Evolutionary conservation across 2,329 filamentous ascomycete species (phyloP).

Genomic region (Ophioceras dolichostomum): DNA sequence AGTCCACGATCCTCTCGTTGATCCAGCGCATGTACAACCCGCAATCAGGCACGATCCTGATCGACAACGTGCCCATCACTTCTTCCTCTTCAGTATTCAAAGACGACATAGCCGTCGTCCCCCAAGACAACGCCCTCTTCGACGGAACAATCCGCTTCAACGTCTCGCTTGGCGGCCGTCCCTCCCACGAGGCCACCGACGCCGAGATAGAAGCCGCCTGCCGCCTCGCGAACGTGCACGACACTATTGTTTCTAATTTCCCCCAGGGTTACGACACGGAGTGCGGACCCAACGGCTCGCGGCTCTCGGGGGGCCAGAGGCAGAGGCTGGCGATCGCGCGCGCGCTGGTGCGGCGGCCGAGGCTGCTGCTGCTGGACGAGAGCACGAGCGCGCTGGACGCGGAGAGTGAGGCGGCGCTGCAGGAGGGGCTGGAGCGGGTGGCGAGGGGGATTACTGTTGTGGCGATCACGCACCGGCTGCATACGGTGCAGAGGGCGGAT

Average conservation of each 20-base stretch:
- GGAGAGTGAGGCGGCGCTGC: slow-evolving; percentile 37
- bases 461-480: slow-evolving; percentile 26
- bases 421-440: slow-evolving; percentile 33
- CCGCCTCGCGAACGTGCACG: slow-evolving; percentile 33
- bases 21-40: slow-evolving; percentile 42
- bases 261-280: slow-evolving; percentile 39
- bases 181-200: slow-evolving; percentile 7
- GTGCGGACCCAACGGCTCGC: slow-evolving; percentile 36
- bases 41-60: slow-evolving; percentile 31
- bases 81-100: slow-evolving; percentile 15
- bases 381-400: slow-evolving; percentile 40
- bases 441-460: slow-evolving; percentile 29
- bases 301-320: slow-evolving; percentile 40
- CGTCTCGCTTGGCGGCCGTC: slow-evolving; percentile 23
- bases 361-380: slow-evolving; percentile 47
- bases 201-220: slow-evolving; percentile 29
- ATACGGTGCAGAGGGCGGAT: slow-evolving; percentile 35
- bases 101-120: slow-evolving; percentile 36
- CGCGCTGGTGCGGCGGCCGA: slow-evolving; percentile 42
- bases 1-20: slow-evolving; percentile 32
- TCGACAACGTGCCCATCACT: slow-evolving; percentile 33
- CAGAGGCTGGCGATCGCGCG: slow-evolving; percentile 40
- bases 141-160: slow-evolving; percentile 34
- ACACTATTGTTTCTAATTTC: slow-evolving; percentile 28
- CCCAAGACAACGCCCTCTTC: slow-evolving; percentile 43